These are phyloP conservation scores for Rhodamnia rubescens DNA, from an alignment of 345 rosid genomes.

Conservation along the genomic window DNA sequence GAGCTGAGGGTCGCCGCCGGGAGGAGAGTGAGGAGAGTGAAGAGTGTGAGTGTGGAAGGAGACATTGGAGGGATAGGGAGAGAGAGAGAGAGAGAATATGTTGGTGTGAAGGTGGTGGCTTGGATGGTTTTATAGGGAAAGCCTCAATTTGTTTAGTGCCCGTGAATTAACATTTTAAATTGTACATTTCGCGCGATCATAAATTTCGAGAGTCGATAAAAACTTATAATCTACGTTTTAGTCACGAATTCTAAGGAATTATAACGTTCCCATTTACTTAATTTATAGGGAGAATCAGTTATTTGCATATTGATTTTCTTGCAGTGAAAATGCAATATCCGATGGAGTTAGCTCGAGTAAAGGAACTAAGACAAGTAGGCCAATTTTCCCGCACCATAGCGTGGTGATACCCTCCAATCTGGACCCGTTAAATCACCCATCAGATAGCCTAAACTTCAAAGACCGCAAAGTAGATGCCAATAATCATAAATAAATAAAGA, in stretches of 20 bases:
- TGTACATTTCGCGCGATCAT: too few species aligned
- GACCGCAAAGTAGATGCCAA: too few species aligned
- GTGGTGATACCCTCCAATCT: too few species aligned
- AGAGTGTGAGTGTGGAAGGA: neutral
- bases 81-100: neutral
- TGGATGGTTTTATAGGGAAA: neutral
- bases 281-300: neutral
- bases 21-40: neutral
- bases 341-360: too few species aligned
- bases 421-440: too few species aligned
- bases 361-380: too few species aligned
- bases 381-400: too few species aligned
- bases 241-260: neutral
- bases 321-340: too few species aligned
- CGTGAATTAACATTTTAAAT: neutral
- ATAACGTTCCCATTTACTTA: neutral
- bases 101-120: neutral
- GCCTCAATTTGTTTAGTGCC: neutral
- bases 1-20: conserved; percentile 7
- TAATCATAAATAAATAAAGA: too few species aligned
- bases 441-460: too few species aligned
- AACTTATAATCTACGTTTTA: too few species aligned
- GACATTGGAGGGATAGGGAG: neutral
- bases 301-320: neutral
- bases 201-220: too few species aligned